phyloP scores from a whole-genome alignment of 495 filamentous ascomycete genomes.

The Bryoglossum gracile region DNA sequence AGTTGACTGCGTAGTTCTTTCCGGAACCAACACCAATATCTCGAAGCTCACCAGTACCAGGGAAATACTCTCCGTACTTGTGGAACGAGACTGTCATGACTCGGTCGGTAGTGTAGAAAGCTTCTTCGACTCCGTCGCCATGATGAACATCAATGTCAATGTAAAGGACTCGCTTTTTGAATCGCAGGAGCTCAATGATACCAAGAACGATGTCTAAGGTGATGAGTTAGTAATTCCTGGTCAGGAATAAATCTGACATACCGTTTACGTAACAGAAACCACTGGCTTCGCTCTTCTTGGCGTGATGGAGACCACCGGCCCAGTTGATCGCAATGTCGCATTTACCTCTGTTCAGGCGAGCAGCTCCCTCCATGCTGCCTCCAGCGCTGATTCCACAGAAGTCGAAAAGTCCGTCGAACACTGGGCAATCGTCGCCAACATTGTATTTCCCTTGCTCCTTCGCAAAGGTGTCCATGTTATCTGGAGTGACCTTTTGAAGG shows the following conservation, averaged over 20 bases:
- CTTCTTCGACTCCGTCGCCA: conserved; percentile 95
- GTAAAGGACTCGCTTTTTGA: conserved; percentile 90
- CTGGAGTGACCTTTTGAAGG: conserved; percentile 88
- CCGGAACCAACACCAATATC: conserved; percentile 91
- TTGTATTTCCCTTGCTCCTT: conserved; percentile 97
- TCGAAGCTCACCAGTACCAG: conserved; percentile 90
- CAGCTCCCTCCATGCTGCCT: conserved; percentile 95
- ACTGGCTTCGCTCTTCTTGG: conserved; percentile 92
- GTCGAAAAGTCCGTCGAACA: conserved; percentile 96
- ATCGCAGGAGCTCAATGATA: conserved; percentile 90
- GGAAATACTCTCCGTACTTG: conserved; percentile 99
- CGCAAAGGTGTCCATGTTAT: conserved; percentile 93
- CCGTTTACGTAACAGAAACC: conserved; percentile 99
- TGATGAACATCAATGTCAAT: conserved; percentile 99
- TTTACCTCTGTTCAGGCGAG: conserved; percentile 82
- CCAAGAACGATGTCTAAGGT: conserved; percentile 94
- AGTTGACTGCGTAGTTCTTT: conserved; percentile 94
- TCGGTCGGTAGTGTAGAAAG: conserved; percentile 94
- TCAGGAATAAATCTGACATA: too few relatives aligned
- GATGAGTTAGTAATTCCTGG: too few relatives aligned
- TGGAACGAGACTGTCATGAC: conserved; percentile 99
- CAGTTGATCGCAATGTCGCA: conserved; percentile 97
- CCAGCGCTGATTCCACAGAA: conserved; percentile 97
- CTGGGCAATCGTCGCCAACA: conserved; percentile 95
- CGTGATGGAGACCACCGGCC: conserved; percentile 95